These are phyloP conservation scores for Lojkania enalia DNA, from an alignment of 2,329 filamentous ascomycete species.

Conservation along the genomic window DNA sequence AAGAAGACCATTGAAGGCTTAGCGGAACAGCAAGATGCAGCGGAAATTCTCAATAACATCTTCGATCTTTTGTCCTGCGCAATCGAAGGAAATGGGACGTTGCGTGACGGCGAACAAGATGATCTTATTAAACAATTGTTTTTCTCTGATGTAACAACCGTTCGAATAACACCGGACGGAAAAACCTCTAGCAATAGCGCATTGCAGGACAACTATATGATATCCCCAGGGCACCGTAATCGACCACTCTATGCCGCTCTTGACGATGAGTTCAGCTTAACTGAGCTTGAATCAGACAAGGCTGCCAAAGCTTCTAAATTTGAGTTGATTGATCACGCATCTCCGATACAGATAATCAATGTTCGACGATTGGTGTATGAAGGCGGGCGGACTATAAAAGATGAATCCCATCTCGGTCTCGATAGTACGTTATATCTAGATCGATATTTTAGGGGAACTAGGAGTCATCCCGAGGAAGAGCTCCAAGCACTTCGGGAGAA, in stretches of 20 bases:
- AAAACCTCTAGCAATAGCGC: constrained; percentile 57
- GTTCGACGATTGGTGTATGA: constrained; percentile 82
- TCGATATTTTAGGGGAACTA: constrained; percentile 63
- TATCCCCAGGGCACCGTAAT: constrained; percentile 61
- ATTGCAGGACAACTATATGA: constrained; percentile 64
- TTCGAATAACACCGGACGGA: constrained; percentile 26
- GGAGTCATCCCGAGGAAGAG: constrained; percentile 36
- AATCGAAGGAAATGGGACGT: constrained; percentile 67
- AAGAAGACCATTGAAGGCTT: constrained; percentile 60
- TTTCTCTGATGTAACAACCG: constrained; percentile 52
- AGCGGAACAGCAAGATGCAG: constrained; percentile 85
- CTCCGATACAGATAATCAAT: constrained; percentile 85
- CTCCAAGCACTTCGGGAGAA: constrained; percentile 67
- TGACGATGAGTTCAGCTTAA: constrained; percentile 80
- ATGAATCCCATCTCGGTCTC: constrained; percentile 69
- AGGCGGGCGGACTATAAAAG: constrained; percentile 53
- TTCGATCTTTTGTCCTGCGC: constrained; percentile 89
- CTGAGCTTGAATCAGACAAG: constrained; percentile 59
- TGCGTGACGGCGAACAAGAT: constrained; percentile 73
- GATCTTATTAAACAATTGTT: constrained; percentile 69
- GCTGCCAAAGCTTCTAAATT: constrained; percentile 24
- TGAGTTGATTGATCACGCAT: constrained; percentile 60
- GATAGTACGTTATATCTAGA: constrained; percentile 83
- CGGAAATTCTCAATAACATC: constrained; percentile 92
- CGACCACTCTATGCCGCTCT: constrained; percentile 80